Evolutionary conservation across 768 basidiomycete genomes (phyloP), one percentile per base, ranked within the genome.

Genomic region (Tulasnella sp.): DNA sequence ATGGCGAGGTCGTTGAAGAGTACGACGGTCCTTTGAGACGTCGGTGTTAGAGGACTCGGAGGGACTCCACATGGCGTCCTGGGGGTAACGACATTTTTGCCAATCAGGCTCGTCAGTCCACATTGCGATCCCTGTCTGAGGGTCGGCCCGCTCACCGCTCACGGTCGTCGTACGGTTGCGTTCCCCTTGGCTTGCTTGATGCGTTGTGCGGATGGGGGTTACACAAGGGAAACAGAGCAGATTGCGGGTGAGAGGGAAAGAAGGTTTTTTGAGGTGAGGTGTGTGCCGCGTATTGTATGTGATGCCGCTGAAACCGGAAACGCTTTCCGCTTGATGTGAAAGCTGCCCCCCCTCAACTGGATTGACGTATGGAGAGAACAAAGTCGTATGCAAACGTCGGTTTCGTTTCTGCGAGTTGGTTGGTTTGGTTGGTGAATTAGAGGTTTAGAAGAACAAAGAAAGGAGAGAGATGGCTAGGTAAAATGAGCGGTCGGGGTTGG

Each of bases 111-210:
- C 31, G 58, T 25, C 58, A 25, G 58, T 64, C 58, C 58, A 64
- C 58, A 64, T 64, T 64, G 58, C 58, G 58, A 64, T 64, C 58
- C 58, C 58, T 64, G 58, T 64, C 58, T 34, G 58, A 64, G 58
- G 58, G 58, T 64, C 58, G 25, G 25, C 25, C 31, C 25, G 31
- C 58, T 64, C 25, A 64, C 58, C 58, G 25, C 58, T 64, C 58
- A 58, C 58, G 58, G 14, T 64, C 58, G 58, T 64, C 58, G 29
- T 64, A 58, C 54, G 54, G n/a, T 8, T n/a, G 9, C 58, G 25
- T 64, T 12, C 58, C 31, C 58, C 58, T 64, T 14, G 45, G 42
- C 4, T 22, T 7, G 49, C 19, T 25, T 15, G 22, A 9, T 2
- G 58, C 54, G 22, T n/a, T 22, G 54, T 3, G 54, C 58, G 58